A percentile compares a stretch with the other conserved stretches of the same genome.
phyloP scores from a whole-genome alignment of 202 grass and related monocot genomes.

The Brachypodium distachyon region DNA sequence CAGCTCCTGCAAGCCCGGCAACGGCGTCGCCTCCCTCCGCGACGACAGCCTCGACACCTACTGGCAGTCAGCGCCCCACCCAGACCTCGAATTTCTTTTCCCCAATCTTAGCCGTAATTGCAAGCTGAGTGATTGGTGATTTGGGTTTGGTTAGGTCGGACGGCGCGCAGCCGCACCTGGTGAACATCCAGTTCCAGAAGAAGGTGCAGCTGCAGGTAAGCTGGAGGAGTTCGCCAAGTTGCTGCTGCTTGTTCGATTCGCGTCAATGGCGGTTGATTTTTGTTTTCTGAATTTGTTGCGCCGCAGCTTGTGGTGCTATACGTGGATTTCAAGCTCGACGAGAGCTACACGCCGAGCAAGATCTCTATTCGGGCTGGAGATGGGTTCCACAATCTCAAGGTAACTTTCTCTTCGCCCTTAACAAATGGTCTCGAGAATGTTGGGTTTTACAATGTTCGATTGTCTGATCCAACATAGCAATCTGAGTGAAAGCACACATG shows the following conservation, averaged over 20 bases:
- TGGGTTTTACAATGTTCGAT: not conserved
- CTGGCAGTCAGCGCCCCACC: slow-evolving; percentile 43
- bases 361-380: slow-evolving; percentile 86
- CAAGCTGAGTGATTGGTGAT: not conserved
- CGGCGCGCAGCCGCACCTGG: slow-evolving; percentile 83
- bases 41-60: slow-evolving; percentile 85
- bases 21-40: slow-evolving; percentile 70
- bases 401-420: not conserved
- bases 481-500: not conserved
- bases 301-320: slow-evolving; percentile 70
- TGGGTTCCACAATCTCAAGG: slow-evolving; percentile 98
- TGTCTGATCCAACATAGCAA: not conserved
- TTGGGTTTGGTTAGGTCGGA: slow-evolving; percentile 51
- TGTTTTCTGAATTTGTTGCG: not conserved
- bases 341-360: slow-evolving; percentile 98
- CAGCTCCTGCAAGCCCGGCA: slow-evolving; percentile 90
- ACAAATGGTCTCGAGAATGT: not conserved
- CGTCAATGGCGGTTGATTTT: not conserved
- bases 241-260: not conserved
- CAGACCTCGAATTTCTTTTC: not conserved
- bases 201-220: slow-evolving; percentile 88
- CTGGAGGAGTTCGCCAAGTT: not conserved
- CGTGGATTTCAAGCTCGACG: slow-evolving; percentile 95
- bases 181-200: slow-evolving; percentile 94
- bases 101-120: not conserved